A percentile compares a stretch with the other conserved stretches of the same genome.
Evolutionary conservation across 768 basidiomycete species (phyloP).

Genomic region (Harrya chromipes): DNA sequence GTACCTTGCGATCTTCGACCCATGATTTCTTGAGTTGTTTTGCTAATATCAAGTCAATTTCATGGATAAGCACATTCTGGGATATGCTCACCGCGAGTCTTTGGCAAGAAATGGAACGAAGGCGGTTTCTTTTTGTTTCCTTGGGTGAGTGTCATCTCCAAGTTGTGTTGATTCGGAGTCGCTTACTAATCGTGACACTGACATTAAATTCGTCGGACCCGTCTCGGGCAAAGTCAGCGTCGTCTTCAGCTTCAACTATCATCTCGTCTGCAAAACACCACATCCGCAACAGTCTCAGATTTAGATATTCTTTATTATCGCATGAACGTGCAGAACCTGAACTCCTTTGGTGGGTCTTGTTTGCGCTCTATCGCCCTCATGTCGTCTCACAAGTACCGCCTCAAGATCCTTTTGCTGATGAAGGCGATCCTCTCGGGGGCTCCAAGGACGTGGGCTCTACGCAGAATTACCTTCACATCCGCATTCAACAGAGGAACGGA

Average conservation of each 20-base stretch:
- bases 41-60: slow-evolving; percentile 42
- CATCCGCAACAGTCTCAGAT: slow-evolving; percentile 41
- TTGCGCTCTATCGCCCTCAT: slow-evolving; percentile 7
- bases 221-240: slow-evolving; percentile 11
- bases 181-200: slow-evolving; percentile 24
- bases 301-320: slow-evolving; percentile 53
- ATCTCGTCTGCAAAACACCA: slow-evolving; percentile 38
- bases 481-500: slow-evolving; percentile 99
- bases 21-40: slow-evolving; percentile 79
- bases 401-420: slow-evolving; percentile 94
- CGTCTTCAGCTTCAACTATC: slow-evolving; percentile 21
- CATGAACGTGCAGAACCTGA: slow-evolving; percentile 95
- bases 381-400: slow-evolving; percentile 15
- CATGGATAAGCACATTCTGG: background rate
- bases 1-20: slow-evolving; percentile 74
- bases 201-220: slow-evolving; percentile 25
- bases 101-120: slow-evolving; percentile 65
- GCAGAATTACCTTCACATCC: slow-evolving; percentile 87
- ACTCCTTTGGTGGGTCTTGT: slow-evolving; percentile 59
- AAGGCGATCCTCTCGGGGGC: slow-evolving; percentile 77
- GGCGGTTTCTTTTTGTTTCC: slow-evolving; percentile 53
- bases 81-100: slow-evolving; percentile 50
- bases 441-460: slow-evolving; percentile 76
- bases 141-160: slow-evolving; percentile 7
- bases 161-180: background rate